phyloP scores from a whole-genome alignment of 164 flowering plant species.

The Chimonanthus salicifolius region DNA sequence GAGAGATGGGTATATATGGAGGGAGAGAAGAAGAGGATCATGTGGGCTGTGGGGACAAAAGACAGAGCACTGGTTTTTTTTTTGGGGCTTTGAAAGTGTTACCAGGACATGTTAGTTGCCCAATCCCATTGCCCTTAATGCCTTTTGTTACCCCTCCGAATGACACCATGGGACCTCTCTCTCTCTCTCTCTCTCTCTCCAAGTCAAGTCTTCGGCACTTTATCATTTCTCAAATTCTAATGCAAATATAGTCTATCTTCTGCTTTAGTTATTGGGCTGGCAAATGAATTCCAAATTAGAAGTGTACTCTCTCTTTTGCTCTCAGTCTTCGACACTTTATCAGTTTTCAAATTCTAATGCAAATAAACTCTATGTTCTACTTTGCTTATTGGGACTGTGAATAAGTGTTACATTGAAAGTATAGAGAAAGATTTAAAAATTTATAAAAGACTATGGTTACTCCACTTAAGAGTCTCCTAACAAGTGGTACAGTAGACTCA shows the following conservation, averaged over 20 bases:
- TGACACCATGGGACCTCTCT: constrained; percentile 25
- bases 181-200: not conserved
- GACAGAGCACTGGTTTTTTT: constrained; percentile 45
- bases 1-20: constrained; percentile 33
- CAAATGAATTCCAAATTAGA: not conserved
- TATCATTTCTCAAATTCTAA: no score
- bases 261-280: not conserved
- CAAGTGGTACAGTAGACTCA: no score
- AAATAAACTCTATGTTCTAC: not conserved
- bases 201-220: not conserved
- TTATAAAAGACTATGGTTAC: no score
- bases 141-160: constrained; percentile 32
- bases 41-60: constrained; percentile 48
- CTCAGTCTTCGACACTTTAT: not conserved
- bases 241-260: no score
- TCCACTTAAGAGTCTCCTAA: no score
- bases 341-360: no score
- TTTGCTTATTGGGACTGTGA: no score
- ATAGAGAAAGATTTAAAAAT: no score
- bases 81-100: constrained; percentile 35
- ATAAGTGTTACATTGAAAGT: no score
- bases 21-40: constrained; percentile 13
- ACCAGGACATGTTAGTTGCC: constrained; percentile 37
- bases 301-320: not conserved
- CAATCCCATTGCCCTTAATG: constrained; percentile 30